phyloP scores from a whole-genome alignment of 148 eudicot genomes.

The Chenopodium berlandieri region DNA sequence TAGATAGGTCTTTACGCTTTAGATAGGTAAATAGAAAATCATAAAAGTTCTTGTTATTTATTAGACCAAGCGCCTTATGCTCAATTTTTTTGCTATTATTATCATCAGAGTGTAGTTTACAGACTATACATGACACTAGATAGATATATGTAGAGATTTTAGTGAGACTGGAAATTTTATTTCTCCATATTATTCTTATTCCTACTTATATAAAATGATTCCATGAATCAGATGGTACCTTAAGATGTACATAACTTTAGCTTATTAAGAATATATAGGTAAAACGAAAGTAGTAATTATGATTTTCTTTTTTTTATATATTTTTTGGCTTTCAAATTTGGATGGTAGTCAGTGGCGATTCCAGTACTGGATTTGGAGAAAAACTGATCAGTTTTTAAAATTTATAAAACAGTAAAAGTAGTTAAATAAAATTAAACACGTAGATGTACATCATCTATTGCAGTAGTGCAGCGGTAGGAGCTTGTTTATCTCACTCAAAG shows the following conservation, averaged over 20 bases:
- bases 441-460: too few species aligned
- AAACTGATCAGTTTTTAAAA: too few species aligned
- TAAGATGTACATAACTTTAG: background rate
- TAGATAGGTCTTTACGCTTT: constrained; percentile 9
- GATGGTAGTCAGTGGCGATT: too few species aligned
- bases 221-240: background rate
- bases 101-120: background rate
- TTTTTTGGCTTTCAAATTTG: too few species aligned
- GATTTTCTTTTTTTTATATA: too few species aligned
- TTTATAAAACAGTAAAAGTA: too few species aligned
- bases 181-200: background rate
- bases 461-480: too few species aligned
- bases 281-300: too few species aligned
- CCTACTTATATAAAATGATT: background rate
- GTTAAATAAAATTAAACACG: too few species aligned
- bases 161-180: background rate
- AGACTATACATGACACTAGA: background rate
- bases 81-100: constrained; percentile 9
- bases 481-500: too few species aligned
- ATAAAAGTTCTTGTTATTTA: background rate
- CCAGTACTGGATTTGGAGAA: too few species aligned
- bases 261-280: too few species aligned
- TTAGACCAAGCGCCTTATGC: constrained; percentile 11
- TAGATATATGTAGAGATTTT: background rate
- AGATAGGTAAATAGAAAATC: background rate